Evolutionary conservation across 129 eudicot genomes (phyloP).

Genomic region (Centella asiatica): DNA sequence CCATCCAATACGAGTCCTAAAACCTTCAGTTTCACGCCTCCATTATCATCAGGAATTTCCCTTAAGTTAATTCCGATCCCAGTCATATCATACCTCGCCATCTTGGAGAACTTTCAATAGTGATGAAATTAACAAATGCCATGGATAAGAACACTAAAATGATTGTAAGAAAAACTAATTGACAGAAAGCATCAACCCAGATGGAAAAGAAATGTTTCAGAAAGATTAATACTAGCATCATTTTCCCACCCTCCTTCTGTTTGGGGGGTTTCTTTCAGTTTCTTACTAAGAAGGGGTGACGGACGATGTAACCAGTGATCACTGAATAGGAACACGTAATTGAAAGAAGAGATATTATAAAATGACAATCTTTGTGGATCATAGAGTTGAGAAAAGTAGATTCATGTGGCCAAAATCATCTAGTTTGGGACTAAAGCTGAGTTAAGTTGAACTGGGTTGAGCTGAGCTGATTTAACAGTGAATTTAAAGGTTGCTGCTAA

Average conservation of each 20-base stretch:
- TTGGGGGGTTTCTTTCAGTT: too few relatives aligned
- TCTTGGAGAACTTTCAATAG: conserved; percentile 77
- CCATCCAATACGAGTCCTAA: conserved; percentile 92
- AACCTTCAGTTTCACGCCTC: conserved; percentile 65
- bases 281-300: too few relatives aligned
- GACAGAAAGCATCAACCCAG: conserved; percentile 16
- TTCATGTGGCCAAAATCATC: too few relatives aligned
- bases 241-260: too few relatives aligned
- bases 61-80: conserved; percentile 92
- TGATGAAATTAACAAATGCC: conserved; percentile 64
- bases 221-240: not conserved
- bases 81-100: conserved; percentile 92
- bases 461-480: too few relatives aligned
- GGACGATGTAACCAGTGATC: not conserved
- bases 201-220: conserved; percentile 2
- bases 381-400: too few relatives aligned
- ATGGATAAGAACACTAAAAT: conserved; percentile 78
- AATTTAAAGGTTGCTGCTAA: too few relatives aligned
- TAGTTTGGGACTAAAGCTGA: too few relatives aligned
- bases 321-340: not conserved
- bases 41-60: conserved; percentile 74
- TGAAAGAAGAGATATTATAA: not conserved
- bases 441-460: too few relatives aligned
- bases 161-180: conserved; percentile 43
- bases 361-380: not conserved